These are phyloP conservation scores for Pisolithus microcarpus DNA, from an alignment of 768 basidiomycete species.

Conservation along the genomic window DNA sequence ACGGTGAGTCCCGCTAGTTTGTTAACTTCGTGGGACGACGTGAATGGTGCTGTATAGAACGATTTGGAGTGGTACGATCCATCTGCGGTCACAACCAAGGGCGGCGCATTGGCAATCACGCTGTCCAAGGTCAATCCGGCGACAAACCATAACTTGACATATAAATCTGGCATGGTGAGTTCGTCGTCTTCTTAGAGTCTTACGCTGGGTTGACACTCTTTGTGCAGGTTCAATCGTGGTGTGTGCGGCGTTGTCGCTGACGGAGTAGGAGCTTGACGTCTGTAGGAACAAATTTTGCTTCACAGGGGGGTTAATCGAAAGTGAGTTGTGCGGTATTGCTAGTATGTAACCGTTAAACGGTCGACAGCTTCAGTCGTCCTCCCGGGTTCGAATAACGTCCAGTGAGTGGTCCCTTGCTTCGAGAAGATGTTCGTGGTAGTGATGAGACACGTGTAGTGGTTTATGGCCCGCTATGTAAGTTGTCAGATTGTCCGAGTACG, in stretches of 20 bases:
- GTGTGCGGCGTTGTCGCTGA: not conserved
- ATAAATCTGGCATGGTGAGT: slow-evolving; percentile 35
- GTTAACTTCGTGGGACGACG: not conserved
- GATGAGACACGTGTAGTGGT: slow-evolving; percentile 23
- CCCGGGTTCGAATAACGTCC: slow-evolving; percentile 35
- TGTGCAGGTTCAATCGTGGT: slow-evolving; percentile 26
- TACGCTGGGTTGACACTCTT: slow-evolving; percentile 14
- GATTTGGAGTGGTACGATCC: slow-evolving; percentile 61
- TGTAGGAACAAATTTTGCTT: slow-evolving; percentile 70
- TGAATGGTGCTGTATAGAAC: slow-evolving; percentile 6
- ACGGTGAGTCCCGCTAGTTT: slow-evolving; percentile 32
- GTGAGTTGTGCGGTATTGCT: slow-evolving; percentile 7
- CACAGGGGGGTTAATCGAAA: slow-evolving; percentile 67
- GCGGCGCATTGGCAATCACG: slow-evolving; percentile 45
- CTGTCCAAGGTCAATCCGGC: slow-evolving; percentile 36
- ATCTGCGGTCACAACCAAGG: slow-evolving; percentile 39
- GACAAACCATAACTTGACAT: slow-evolving; percentile 41
- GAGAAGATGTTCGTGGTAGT: not conserved
- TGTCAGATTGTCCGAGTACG: not conserved
- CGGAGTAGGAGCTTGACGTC: not conserved
- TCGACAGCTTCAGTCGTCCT: slow-evolving; percentile 30
- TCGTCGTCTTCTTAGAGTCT: slow-evolving; percentile 12
- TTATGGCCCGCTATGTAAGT: slow-evolving; percentile 44
- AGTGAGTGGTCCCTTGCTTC: slow-evolving; percentile 12
- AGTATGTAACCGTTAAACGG: slow-evolving; percentile 1